A percentile compares a stretch with the other conserved stretches of the same genome.
Evolutionary conservation across 2,329 filamentous ascomycete species (phyloP).

Genomic region (Penicillium janthinellum): DNA sequence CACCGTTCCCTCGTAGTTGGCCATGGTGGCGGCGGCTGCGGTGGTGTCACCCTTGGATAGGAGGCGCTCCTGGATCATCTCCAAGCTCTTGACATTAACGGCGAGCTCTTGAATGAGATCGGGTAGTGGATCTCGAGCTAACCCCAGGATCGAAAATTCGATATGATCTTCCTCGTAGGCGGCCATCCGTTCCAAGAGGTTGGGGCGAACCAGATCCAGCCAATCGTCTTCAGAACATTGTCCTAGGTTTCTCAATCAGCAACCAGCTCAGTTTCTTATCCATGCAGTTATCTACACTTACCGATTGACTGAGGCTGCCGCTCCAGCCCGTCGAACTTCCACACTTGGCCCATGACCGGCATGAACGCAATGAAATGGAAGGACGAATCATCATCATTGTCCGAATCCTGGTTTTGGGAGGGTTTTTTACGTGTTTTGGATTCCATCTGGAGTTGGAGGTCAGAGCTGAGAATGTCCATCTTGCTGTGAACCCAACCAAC

Average conservation of each 20-base stretch:
- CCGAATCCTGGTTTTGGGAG: conserved; percentile 42
- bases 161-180: conserved; percentile 66
- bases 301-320: conserved; percentile 68
- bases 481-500: conserved; percentile 51
- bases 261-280: background rate
- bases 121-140: conserved; percentile 67
- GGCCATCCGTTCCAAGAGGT: conserved; percentile 68
- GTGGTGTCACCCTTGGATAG: background rate
- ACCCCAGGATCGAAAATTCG: conserved; percentile 75
- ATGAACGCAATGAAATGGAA: conserved; percentile 93
- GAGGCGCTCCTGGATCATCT: conserved; percentile 39
- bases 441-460: conserved; percentile 61
- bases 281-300: conserved; percentile 12
- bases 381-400: conserved; percentile 59
- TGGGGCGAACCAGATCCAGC: conserved; percentile 64
- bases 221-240: conserved; percentile 62
- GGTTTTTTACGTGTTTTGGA: conserved; percentile 42
- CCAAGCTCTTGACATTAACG: conserved; percentile 50
- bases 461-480: conserved; percentile 73
- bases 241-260: conserved; percentile 26
- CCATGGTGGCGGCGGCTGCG: conserved; percentile 1
- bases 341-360: conserved; percentile 71
- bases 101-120: conserved; percentile 49
- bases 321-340: conserved; percentile 87
- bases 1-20: conserved; percentile 27